A percentile compares a stretch with the other conserved stretches of the same genome.
Evolutionary conservation across 495 filamentous ascomycete genomes (phyloP).

Genomic region (Haplographium delicatum): DNA sequence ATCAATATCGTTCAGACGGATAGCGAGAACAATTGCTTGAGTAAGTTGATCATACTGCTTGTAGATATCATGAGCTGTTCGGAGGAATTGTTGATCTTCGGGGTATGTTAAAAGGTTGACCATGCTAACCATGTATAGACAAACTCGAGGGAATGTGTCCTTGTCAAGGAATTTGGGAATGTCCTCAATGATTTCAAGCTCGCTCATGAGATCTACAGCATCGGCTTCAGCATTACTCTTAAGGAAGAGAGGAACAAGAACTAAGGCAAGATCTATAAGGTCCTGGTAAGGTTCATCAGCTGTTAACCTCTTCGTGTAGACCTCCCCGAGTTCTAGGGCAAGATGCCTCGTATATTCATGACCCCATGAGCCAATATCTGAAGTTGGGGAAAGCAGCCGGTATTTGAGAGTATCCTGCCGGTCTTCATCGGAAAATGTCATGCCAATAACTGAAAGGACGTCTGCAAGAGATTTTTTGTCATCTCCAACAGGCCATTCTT

Average conservation of each 20-base stretch:
- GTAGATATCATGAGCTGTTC: conserved; percentile 88
- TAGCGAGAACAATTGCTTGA: conserved; percentile 90
- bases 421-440: conserved; percentile 98
- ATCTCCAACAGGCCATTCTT: conserved; percentile 76
- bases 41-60: conserved; percentile 83
- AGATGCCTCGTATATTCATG: conserved; percentile 98
- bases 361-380: conserved; percentile 94
- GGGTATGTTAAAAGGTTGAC: conserved; percentile 95
- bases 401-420: conserved; percentile 94
- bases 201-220: conserved; percentile 92
- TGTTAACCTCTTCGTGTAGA: conserved; percentile 69
- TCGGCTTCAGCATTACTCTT: conserved; percentile 98
- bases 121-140: conserved; percentile 98
- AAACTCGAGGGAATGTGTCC: conserved; percentile 88
- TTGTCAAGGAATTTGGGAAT: conserved; percentile 88
- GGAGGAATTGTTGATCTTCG: conserved; percentile 91
- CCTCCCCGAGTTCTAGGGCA: conserved; percentile 91
- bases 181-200: conserved; percentile 92
- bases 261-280: conserved; percentile 71
- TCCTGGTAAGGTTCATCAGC: conserved; percentile 60
- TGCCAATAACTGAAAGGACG: conserved; percentile 93
- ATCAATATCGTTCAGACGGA: conserved; percentile 80
- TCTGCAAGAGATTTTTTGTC: conserved; percentile 89
- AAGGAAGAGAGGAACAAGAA: conserved; percentile 89
- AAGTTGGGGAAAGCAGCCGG: conserved; percentile 79